Conservation (phyloP, 2,329 filamentous ascomycete species). For the Aureobasidium sp. region DNA sequence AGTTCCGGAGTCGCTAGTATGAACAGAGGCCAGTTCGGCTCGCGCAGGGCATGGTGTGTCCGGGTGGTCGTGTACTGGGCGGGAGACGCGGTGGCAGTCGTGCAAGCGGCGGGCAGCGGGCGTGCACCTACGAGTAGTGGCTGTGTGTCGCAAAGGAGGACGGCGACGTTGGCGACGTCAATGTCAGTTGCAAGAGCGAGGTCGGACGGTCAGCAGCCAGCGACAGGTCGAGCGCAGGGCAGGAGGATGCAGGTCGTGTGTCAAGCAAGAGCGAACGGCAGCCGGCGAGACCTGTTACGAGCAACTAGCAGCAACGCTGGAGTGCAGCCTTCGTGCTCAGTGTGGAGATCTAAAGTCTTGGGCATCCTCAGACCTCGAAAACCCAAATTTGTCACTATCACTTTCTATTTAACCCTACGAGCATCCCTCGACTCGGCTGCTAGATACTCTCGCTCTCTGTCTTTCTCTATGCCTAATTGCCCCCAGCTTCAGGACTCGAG, state of each 20-base stretch:
- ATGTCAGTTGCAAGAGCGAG: not conserved
- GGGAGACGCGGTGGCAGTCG: not conserved
- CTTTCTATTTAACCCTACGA: not conserved
- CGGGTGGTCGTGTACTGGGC: not conserved
- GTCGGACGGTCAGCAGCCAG: not conserved
- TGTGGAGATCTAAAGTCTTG: not conserved
- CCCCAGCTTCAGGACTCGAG: not conserved
- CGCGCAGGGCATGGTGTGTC: conserved; percentile 5
- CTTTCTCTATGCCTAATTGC: not conserved
- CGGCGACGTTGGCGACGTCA: not conserved
- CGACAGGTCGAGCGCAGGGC: not conserved
- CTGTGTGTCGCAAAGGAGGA: conserved; percentile 2
- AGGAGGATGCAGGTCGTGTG: not conserved
- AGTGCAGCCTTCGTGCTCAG: not conserved
- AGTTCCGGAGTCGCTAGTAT: not conserved
- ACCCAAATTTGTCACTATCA: not conserved
- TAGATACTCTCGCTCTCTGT: not conserved
- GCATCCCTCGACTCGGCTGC: not conserved
- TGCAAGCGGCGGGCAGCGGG: not conserved
- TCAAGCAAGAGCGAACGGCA: not conserved
- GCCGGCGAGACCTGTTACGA: not conserved
- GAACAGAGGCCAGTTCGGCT: not conserved
- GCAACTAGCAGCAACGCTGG: not conserved
- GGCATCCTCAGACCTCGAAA: not conserved
- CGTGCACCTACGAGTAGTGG: not conserved